A percentile compares a stretch with the other conserved stretches of the same genome.
These are phyloP conservation scores for Eucalyptus grandis DNA, from an alignment of 345 rosid species.

Conservation along the genomic window DNA sequence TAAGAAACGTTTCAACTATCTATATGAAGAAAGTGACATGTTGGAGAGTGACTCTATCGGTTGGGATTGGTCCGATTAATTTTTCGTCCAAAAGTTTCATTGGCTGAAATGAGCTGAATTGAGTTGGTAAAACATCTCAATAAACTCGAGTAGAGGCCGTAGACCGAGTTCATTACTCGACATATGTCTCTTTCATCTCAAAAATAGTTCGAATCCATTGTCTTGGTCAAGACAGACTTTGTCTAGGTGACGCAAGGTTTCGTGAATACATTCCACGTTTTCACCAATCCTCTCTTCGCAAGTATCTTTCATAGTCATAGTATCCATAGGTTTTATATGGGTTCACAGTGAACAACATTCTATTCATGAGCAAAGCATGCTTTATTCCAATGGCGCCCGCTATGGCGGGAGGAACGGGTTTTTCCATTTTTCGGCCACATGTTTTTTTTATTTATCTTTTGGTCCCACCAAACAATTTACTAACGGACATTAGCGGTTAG, in stretches of 20 bases:
- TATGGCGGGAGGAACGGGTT: not conserved
- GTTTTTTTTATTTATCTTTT: not conserved
- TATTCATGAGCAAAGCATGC: not conserved
- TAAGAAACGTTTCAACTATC: not conserved
- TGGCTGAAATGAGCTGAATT: not conserved
- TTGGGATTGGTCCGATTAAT: not conserved
- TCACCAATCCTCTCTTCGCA: not conserved
- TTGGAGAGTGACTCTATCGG: not conserved
- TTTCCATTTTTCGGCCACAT: not conserved
- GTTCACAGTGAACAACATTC: not conserved
- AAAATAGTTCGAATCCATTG: not conserved
- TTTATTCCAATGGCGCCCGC: not conserved
- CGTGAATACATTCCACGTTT: not conserved
- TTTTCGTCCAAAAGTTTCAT: not conserved
- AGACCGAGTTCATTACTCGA: not conserved
- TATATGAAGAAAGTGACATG: not conserved
- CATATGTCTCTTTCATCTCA: not conserved
- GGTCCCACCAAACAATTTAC: not conserved
- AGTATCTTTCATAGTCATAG: not conserved
- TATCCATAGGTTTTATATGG: not conserved
- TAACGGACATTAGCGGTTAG: not conserved
- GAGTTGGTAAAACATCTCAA: not conserved
- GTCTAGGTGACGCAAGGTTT: not conserved
- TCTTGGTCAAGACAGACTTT: not conserved
- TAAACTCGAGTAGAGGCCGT: not conserved